Base-by-base conservation (phyloP, 2,329 filamentous ascomycete species). In the Exophiala aquamarina region DNA sequence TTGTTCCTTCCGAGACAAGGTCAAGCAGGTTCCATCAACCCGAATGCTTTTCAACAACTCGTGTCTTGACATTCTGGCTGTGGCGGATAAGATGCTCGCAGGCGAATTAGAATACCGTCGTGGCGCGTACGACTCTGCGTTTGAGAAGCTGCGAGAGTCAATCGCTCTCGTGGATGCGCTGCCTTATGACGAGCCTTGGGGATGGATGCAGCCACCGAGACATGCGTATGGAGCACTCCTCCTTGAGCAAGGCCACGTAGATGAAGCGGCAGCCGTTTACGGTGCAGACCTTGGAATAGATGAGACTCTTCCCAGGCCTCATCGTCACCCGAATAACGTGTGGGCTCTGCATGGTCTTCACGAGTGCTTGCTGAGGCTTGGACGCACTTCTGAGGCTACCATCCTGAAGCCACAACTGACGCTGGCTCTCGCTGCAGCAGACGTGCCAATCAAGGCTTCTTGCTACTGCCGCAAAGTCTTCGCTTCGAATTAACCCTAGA, bases 281-380 rank as follows among this genome's bases (percentile, higher is more conserved):
- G 69, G 66, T 15, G 81, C 79, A 0, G 83, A 87, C 57, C 62
- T 87, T 11, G 83, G 83, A 0, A 59, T 83, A 11, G 74, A 78
- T 45, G 69, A 74, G n/a, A 77, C 74, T 1, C 63, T 89, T 2
- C 82, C 84, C 0, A 72, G 86, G 15, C 78, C 84, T 1, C 70
- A 81, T 40, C 78, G 79, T 52, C 86, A 89, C 64, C 83, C 78
- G 5, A 83, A 83, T 39, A 90, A 91, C 54, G 80, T 90, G 0
- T 90, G 86, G 87, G 78, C 84, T 3, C 64, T 90, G 51, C 83
- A 87, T 57, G 87, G 86, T 0, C 85, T 82, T 54, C 77, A 87
- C 54, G 86, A 90, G 66, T 87, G 86, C 60, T 61, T 89, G 39
- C 54, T 73, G 3, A 78, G 70, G 50, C 62, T 85, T 11, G 81